phyloP scores from a whole-genome alignment of 2,329 filamentous ascomycete species.

The Xylariaceae sp. region DNA sequence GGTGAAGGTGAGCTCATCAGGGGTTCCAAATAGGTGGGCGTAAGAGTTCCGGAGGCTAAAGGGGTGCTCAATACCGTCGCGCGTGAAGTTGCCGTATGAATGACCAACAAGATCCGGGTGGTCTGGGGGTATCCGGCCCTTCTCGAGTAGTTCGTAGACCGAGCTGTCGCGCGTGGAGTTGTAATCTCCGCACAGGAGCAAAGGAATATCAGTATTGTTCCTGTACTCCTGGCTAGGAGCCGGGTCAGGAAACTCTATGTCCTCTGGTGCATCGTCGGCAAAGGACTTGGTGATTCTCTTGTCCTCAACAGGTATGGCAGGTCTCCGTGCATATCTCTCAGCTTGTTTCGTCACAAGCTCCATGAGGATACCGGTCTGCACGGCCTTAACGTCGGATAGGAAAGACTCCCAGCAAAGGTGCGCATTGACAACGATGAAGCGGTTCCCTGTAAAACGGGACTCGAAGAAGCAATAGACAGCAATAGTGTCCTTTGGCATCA shows the following conservation, averaged over 20 bases:
- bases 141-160: slow-evolving; percentile 84
- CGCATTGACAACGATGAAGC: slow-evolving; percentile 88
- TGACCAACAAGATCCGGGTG: slow-evolving; percentile 78
- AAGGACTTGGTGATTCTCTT: slow-evolving; percentile 59
- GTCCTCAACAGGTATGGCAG: slow-evolving; percentile 67
- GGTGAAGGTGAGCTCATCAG: slow-evolving; percentile 84
- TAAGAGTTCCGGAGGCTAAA: slow-evolving; percentile 94
- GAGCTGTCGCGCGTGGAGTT: slow-evolving; percentile 86
- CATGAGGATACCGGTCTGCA: slow-evolving; percentile 94
- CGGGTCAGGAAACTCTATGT: slow-evolving; percentile 60
- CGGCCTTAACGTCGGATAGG: slow-evolving; percentile 89
- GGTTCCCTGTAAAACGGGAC: slow-evolving; percentile 83
- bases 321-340: slow-evolving; percentile 78
- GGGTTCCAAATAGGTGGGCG: slow-evolving; percentile 74
- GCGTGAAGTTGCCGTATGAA: slow-evolving; percentile 90
- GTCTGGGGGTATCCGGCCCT: slow-evolving; percentile 72
- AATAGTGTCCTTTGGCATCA: slow-evolving; percentile 98
- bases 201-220: slow-evolving; percentile 80
- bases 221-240: slow-evolving; percentile 84
- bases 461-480: slow-evolving; percentile 90
- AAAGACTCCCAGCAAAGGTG: slow-evolving; percentile 94
- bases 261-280: slow-evolving; percentile 44
- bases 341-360: slow-evolving; percentile 84
- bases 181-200: slow-evolving; percentile 92
- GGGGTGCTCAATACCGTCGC: slow-evolving; percentile 88